phyloP scores from a whole-genome alignment of 225 moss, liverwort and hornwort species.

The Takakia lepidozioides region DNA sequence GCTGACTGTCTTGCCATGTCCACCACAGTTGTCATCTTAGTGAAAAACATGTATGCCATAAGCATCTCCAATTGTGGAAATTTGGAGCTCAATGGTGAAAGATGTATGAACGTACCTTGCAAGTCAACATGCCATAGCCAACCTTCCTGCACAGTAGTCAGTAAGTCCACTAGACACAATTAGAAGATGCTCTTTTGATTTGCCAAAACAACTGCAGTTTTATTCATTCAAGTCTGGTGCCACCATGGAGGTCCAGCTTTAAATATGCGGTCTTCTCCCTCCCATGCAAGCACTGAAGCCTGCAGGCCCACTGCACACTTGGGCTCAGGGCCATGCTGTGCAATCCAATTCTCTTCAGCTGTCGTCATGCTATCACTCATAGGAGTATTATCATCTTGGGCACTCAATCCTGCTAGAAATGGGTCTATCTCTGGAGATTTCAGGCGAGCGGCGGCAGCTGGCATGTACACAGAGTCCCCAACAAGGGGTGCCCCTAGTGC shows the following conservation, averaged over 20 bases:
- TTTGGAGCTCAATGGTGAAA: too few relatives aligned
- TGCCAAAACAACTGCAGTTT: too few relatives aligned
- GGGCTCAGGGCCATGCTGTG: slow-evolving; percentile 46
- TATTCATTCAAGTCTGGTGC: slow-evolving; percentile 13
- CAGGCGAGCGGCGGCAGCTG: slow-evolving; percentile 57
- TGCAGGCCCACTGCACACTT: slow-evolving; percentile 59
- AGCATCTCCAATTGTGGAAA: too few relatives aligned
- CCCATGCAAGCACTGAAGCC: slow-evolving; percentile 55
- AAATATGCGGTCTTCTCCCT: slow-evolving; percentile 32
- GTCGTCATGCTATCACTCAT: slow-evolving; percentile 10
- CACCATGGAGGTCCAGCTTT: slow-evolving; percentile 58
- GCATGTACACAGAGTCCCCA: slow-evolving; percentile 88
- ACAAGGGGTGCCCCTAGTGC: slow-evolving; percentile 79
- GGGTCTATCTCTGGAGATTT: slow-evolving; percentile 65
- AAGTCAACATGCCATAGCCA: too few relatives aligned
- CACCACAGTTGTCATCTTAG: too few relatives aligned
- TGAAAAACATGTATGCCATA: too few relatives aligned
- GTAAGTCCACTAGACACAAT: too few relatives aligned
- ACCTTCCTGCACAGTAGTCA: too few relatives aligned
- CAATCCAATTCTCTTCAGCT: slow-evolving; percentile 28
- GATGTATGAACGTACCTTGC: too few relatives aligned
- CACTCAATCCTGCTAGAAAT: slow-evolving; percentile 14
- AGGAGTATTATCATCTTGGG: slow-evolving; percentile 8
- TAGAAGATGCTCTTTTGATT: too few relatives aligned
- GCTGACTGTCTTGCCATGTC: too few relatives aligned